Base-by-base conservation (phyloP, 2,329 filamentous ascomycete genomes). In the Alternaria ethzedia region DNA sequence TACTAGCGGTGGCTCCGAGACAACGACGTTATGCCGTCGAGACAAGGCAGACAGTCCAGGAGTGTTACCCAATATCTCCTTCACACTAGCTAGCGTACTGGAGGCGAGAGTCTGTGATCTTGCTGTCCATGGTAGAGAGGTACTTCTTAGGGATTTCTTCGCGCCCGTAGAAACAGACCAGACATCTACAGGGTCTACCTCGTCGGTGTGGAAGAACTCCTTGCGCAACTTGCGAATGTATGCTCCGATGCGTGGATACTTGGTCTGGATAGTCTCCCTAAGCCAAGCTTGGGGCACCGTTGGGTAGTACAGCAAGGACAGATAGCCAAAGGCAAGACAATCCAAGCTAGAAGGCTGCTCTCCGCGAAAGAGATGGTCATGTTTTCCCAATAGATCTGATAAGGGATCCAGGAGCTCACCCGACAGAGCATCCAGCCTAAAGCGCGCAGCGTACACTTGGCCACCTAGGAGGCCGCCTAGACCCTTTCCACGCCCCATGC, bases 311-410 rank as follows among this genome's bases (percentile, higher is more conserved):
- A 96, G 91, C 54, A 97, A 81, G 2, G 88, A 86, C 36, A 98
- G 82, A 77, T 96, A 97, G 11, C 90, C 96, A 72, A 93, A 88
- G 0, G 89, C 90, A 50, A 97, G 79, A 75, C 92, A 97, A 79
- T 97, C 94, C 23, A 96, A 80, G 58, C 86, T 88, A 3, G 88
- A 88, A 0, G 87, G 84, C n/a, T 81, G 73, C 1, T 81, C 76
- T 9, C 81, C 79, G 11, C 82, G 82, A 1, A 92, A 81, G 11
- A 92, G 78, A 72, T 86, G 90, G 2, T 79, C 73, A 64, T 87
- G 88, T 17, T 82, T 76, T 1, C 83, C 85, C 20, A 90, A 83
- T 32, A 91, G 82, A 47, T 89, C 86, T 58, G 89, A 85, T 15
- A 97, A 77, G 1, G 93, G 91, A 32, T 87, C 86, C 54, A 96